Evolutionary conservation across 352 stramenopile species (phyloP).

Genomic region (Pythium apleroticum): DNA sequence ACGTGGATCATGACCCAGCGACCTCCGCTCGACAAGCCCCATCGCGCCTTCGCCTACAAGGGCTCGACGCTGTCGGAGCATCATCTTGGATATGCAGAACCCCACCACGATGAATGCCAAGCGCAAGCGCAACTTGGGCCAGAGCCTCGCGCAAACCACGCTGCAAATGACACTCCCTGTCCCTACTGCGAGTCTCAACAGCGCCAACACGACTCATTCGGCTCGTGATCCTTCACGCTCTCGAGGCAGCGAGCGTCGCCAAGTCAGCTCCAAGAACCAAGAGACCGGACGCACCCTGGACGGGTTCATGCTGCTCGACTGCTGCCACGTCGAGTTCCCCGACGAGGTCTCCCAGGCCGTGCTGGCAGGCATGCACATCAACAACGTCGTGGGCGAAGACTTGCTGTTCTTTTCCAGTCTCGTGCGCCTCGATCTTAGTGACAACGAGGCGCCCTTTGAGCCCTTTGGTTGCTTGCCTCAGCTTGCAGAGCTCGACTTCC

Average conservation of each 20-base stretch:
- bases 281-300: slow-evolving; percentile 42
- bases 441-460: slow-evolving; percentile 76
- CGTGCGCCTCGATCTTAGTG: slow-evolving; percentile 72
- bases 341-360: slow-evolving; percentile 70
- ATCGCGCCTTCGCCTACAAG: background rate
- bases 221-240: background rate
- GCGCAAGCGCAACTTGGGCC: slow-evolving; percentile 33
- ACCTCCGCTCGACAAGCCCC: background rate
- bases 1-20: background rate
- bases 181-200: background rate
- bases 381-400: slow-evolving; percentile 63
- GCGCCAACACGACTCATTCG: background rate
- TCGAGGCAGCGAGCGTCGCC: slow-evolving; percentile 1
- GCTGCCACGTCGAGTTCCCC: slow-evolving; percentile 77
- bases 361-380: slow-evolving; percentile 62
- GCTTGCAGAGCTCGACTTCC: slow-evolving; percentile 71
- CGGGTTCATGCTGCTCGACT: slow-evolving; percentile 78
- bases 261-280: slow-evolving; percentile 18
- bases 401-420: slow-evolving; percentile 81
- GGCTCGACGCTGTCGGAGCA: background rate
- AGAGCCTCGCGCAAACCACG: slow-evolving; percentile 28
- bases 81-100: background rate
- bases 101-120: slow-evolving; percentile 27
- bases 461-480: slow-evolving; percentile 65
- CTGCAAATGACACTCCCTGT: slow-evolving; percentile 19